Conservation (phyloP, 2,329 filamentous ascomycete genomes). For the Volutella citrinella region DNA sequence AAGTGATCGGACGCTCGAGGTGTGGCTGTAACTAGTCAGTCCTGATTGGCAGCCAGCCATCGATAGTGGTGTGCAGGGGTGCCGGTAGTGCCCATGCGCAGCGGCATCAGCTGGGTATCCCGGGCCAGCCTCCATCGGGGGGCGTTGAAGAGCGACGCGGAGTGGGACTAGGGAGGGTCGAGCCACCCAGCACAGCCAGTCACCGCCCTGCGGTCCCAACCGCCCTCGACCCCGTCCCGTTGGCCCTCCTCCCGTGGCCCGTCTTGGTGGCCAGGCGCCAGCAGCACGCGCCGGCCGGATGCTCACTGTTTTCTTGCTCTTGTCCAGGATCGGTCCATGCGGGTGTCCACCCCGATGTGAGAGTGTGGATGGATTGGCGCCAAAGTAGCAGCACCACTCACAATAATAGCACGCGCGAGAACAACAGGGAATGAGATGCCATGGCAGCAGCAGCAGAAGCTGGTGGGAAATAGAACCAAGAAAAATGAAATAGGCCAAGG, state of each 20-base stretch:
- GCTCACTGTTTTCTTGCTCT: no score
- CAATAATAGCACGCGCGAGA: no score
- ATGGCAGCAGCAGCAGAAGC: no score
- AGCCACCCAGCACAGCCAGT: conserved; percentile 9
- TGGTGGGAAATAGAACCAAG: conserved; percentile 6
- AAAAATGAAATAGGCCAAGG: conserved; percentile 13
- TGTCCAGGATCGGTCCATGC: no score
- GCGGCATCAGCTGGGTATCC: conserved; percentile 24
- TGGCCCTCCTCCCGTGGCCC: conserved; percentile 25
- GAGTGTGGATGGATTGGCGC: conserved; percentile 5
- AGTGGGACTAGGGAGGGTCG: conserved; percentile 13
- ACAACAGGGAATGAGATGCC: no score
- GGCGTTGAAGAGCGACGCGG: conserved; percentile 14
- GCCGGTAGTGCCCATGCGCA: conserved; percentile 18
- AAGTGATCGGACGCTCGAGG: conserved; percentile 14
- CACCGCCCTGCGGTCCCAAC: conserved; percentile 23
- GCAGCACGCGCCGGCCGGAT: no score
- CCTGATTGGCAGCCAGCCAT: conserved; percentile 21
- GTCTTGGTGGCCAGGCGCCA: conserved; percentile 15
- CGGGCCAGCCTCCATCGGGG: conserved; percentile 17
- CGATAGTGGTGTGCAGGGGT: conserved; percentile 28
- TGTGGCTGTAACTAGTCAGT: conserved; percentile 19
- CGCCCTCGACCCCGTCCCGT: conserved; percentile 25
- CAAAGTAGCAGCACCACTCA: no score
- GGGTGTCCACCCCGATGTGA: no score